Percentiles rank a stretch among this genome's conserved stretches.
phyloP scores from a whole-genome alignment of 805 yeast genomes.

The Candida quercuum region DNA sequence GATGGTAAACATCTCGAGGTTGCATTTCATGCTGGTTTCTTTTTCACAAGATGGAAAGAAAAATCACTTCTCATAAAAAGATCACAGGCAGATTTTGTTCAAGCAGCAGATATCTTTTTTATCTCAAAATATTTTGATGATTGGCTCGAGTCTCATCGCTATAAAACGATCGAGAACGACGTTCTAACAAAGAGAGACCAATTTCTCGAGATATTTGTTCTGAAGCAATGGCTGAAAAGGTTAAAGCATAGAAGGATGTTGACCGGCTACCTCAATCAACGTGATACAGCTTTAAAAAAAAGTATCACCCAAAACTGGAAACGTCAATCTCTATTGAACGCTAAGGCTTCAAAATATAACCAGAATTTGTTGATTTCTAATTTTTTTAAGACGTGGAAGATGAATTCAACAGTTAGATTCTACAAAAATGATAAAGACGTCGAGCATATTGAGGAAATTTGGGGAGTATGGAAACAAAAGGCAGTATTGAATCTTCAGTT shows the following conservation, averaged over 20 bases:
- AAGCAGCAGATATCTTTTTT: not conserved
- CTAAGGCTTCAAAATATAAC: not conserved
- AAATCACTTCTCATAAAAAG: not conserved
- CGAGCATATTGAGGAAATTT: not conserved
- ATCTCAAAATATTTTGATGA: constrained; percentile 1
- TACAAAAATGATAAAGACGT: not conserved
- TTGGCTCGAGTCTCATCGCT: constrained; percentile 8
- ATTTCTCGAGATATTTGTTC: constrained; percentile 9
- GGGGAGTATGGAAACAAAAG: constrained; percentile 10
- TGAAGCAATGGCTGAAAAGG: constrained; percentile 14
- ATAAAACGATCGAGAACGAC: constrained; percentile 8
- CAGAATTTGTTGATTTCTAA: not conserved
- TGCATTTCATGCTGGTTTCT: constrained; percentile 20
- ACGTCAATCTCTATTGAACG: constrained; percentile 1
- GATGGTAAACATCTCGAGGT: constrained; percentile 14
- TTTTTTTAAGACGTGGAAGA: constrained; percentile 10
- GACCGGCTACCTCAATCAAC: not conserved
- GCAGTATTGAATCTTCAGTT: not conserved
- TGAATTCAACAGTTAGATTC: constrained; percentile 1
- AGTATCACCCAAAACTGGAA: constrained; percentile 10
- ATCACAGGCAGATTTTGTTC: not conserved
- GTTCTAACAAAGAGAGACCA: constrained; percentile 3
- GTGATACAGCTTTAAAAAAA: not conserved
- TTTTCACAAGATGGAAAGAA: constrained; percentile 21
- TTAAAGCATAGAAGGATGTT: constrained; percentile 6